Base-by-base conservation (phyloP, 1,284 basidiomycete species). In the Trichosporon asahii region DNA sequence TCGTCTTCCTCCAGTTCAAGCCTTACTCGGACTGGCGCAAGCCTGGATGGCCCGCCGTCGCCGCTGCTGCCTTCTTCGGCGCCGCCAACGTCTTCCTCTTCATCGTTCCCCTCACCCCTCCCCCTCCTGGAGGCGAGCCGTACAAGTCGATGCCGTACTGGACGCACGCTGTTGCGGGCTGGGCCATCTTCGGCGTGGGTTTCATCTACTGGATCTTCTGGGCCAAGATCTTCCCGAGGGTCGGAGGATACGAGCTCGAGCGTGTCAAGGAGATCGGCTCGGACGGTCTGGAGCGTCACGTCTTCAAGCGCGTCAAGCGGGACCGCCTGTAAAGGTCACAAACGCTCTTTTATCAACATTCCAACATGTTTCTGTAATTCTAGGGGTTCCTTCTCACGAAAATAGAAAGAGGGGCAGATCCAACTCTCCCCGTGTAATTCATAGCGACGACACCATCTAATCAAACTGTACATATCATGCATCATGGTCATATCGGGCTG, bases 121-220 rank as follows among this genome's bases (percentile, higher is more conserved):
- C 71, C 2, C 71, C 71, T 1, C n/a, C 31, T 14, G 68, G 68
- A 2, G 71, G 66, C 23, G 71, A 72, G 66, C 71, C 68, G 15
- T 72, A 72, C 71, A 27, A 44, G 27, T 68, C 66, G 57, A 63
- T 73, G 57, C 72, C 72, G 9, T 73, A 73, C 70, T 73, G 66
- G 66, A 70, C 70, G 2, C 72, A 71, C 66, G 69, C 67, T 12
- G 72, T 73, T 2, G 72, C 70, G 11, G 72, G 72, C 8, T 71
- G 69, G 69, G 55, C 69, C 18, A 57, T 73, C 31, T 74, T 75
- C 63, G 74, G 74, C 27, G 71, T 75, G 49, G 74, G 74, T 1
- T 68, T 71, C 46, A 7, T 75, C 3, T 75, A 73, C 70, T 75
- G 74, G 74, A 25, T 73, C 44, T 12, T 74, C 37, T 70, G 73